phyloP scores from a whole-genome alignment of 768 basidiomycete species.

The Collybiopsis luxurians region DNA sequence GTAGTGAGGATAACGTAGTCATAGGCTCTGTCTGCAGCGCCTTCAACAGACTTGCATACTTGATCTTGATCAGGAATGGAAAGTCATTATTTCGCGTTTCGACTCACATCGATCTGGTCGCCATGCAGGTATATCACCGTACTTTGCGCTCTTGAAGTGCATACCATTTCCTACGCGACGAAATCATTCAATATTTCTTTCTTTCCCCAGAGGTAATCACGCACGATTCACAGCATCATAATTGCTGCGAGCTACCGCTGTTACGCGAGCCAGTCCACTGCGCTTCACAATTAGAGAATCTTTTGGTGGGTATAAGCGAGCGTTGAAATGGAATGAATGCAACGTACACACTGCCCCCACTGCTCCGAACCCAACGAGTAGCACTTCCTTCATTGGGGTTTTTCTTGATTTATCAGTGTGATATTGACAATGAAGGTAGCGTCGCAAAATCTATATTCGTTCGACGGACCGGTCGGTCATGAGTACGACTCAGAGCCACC shows the following conservation, averaged over 20 bases:
- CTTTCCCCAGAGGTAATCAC: conserved; percentile 2
- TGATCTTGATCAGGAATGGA: not conserved
- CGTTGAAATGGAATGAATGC: not conserved
- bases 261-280: conserved; percentile 61
- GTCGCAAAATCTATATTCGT: no score
- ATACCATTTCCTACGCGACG: conserved; percentile 46
- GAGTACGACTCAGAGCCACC: no score
- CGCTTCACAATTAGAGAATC: conserved; percentile 56
- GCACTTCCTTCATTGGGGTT: conserved; percentile 48
- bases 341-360: conserved; percentile 61
- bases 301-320: conserved; percentile 18
- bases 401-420: not conserved
- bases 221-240: conserved; percentile 53
- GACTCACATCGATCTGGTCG: conserved; percentile 60
- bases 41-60: conserved; percentile 59
- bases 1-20: conserved; percentile 66
- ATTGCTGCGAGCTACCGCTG: conserved; percentile 72
- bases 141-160: conserved; percentile 55
- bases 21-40: conserved; percentile 61
- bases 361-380: conserved; percentile 63
- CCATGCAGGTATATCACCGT: conserved; percentile 57
- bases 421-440: no score
- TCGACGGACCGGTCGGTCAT: no score
- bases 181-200: not conserved
- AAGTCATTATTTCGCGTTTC: not conserved